Base-by-base conservation (phyloP, 208 protist species). In the Sergeia podlipaevii region DNA sequence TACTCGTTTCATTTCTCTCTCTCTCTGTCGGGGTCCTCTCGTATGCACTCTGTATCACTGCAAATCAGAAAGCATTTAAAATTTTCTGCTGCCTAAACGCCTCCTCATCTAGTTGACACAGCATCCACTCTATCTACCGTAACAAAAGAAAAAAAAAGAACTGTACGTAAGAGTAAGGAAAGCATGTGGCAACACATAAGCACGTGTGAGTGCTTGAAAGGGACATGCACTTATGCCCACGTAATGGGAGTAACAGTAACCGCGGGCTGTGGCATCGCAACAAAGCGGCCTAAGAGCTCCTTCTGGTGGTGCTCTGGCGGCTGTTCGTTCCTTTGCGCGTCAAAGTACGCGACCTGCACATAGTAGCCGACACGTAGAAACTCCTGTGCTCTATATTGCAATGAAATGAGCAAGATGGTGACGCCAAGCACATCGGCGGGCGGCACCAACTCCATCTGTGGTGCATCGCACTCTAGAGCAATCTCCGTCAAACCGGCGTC, bases 321-420 rank as follows among this genome's bases (percentile, higher is more conserved):
- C 27, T 56, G 65, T 29, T 77, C 50, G 49, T 95, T 91, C 0
- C 90, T 62, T 17, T 86, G 62, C 0, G 47, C 60, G 15, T 95
- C 70, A 58, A 89, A 90, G 74, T 98, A 98, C 32, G 90, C 87
- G 32, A 97, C 97, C 55, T 95, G 96, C n/a, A 97, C 89, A 74
- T 98, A 99, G 73, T 98, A 98, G 6, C 97, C 97, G 2, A 99
- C 95, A 5, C 97, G 82, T 49, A 99, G 72, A 61, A 99, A 99
- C 71, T 98, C 95, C 54, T 98, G 76, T 1, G 81, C 71, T 10
- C 77, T 67, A 64, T 98, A 99, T 46, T 89, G 81, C 65, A 98
- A 98, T 0, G 89, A 96, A 23, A 99, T 90, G 32, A 99, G 69
- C 17, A 99, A 64, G 17, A 98, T 95, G 0, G 97, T 99, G 5